phyloP scores from a whole-genome alignment of 1,284 basidiomycete genomes.

The Irpex lacteus region DNA sequence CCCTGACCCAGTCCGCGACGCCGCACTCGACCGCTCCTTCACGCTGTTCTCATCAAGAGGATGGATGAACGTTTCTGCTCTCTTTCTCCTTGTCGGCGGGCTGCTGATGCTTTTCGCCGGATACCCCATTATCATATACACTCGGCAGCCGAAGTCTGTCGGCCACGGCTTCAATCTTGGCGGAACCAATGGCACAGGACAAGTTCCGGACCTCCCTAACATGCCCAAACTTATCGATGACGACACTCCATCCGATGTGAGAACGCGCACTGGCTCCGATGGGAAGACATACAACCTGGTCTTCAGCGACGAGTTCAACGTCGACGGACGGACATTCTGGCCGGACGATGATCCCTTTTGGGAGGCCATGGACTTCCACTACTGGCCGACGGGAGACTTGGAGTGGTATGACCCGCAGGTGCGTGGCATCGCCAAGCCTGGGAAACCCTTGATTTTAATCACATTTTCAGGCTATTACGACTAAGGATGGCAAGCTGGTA shows the following conservation, averaged over 20 bases:
- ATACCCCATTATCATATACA: conserved; percentile 72
- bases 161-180: conserved; percentile 71
- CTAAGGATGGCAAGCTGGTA: conserved; percentile 68
- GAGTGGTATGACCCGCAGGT: conserved; percentile 84
- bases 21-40: conserved; percentile 52
- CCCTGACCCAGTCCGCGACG: conserved; percentile 65
- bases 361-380: conserved; percentile 72
- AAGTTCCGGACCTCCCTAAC: conserved; percentile 61
- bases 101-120: conserved; percentile 72
- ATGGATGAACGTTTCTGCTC: conserved; percentile 66
- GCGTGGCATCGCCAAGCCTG: conserved; percentile 20
- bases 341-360: conserved; percentile 79
- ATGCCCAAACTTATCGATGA: conserved; percentile 63
- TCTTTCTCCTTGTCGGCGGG: conserved; percentile 57
- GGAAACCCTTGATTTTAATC: not conserved
- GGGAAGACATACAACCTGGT: conserved; percentile 79
- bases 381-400: conserved; percentile 81
- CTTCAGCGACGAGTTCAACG: conserved; percentile 92
- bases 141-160: conserved; percentile 27
- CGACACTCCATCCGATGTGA: conserved; percentile 61
- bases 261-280: conserved; percentile 52
- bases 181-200: conserved; percentile 66
- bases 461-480: conserved; percentile 53
- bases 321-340: conserved; percentile 73
- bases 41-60: conserved; percentile 68